phyloP scores from a whole-genome alignment of 805 yeast species.

The Zygotorulaspora florentina region DNA sequence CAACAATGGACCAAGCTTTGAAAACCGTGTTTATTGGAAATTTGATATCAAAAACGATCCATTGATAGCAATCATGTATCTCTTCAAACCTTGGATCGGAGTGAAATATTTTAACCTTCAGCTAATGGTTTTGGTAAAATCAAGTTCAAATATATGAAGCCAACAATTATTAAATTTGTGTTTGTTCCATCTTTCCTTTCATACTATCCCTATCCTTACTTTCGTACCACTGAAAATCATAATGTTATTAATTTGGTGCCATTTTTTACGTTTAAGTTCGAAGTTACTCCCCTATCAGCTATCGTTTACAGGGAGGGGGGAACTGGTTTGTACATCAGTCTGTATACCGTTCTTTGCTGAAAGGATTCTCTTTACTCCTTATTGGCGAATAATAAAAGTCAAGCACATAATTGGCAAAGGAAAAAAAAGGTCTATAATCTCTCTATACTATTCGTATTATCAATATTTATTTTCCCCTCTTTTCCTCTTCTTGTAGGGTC shows the following conservation, averaged over 20 bases:
- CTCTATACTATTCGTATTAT: no score
- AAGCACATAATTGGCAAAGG: no score
- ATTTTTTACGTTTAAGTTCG: constrained; percentile 42
- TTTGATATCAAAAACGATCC: constrained; percentile 44
- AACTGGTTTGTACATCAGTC: no score
- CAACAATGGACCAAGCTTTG: constrained; percentile 10
- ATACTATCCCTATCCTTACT: constrained; percentile 41
- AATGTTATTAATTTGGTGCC: constrained; percentile 44
- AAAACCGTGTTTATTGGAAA: constrained; percentile 33
- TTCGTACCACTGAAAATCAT: constrained; percentile 32
- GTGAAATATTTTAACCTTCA: constrained; percentile 49
- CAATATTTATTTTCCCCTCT: neutral
- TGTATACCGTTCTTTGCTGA: no score
- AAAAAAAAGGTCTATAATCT: no score
- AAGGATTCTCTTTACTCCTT: no score
- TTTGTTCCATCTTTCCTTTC: constrained; percentile 20
- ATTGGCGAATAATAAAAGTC: no score
- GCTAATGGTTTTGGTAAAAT: constrained; percentile 43
- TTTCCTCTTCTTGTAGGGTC: constrained; percentile 65
- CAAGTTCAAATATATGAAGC: constrained; percentile 40
- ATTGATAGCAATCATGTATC: constrained; percentile 42
- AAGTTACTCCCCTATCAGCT: constrained; percentile 39
- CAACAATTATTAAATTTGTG: constrained; percentile 44
- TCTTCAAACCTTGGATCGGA: constrained; percentile 48
- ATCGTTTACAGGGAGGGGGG: constrained; percentile 41